Conservation (phyloP, 2,329 filamentous ascomycete species). For the Hirsutella rhossiliensis region DNA sequence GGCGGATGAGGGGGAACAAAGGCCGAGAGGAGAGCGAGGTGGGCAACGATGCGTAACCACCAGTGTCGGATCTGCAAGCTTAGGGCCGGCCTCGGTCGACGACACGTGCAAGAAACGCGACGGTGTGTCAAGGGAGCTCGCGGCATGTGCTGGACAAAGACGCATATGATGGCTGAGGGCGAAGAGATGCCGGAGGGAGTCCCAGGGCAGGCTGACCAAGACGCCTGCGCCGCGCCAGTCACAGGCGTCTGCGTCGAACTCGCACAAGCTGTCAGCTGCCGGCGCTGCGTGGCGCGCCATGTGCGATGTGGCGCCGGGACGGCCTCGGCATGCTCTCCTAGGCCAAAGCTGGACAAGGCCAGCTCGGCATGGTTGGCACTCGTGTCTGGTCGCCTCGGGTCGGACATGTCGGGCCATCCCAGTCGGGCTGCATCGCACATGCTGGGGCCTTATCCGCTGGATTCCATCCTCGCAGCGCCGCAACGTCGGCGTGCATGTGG, state of each 20-base stretch:
- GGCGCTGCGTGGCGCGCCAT: neutral
- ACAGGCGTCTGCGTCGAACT: neutral
- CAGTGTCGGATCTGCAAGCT: no score
- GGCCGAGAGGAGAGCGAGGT: no score
- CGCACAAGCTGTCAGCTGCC: neutral
- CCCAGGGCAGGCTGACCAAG: no score
- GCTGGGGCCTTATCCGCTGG: neutral
- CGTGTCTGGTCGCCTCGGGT: neutral
- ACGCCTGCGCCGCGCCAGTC: neutral
- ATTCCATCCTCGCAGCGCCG: neutral
- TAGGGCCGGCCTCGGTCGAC: no score
- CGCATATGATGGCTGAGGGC: no score
- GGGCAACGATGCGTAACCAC: no score
- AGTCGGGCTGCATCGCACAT: neutral
- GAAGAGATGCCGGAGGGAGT: no score
- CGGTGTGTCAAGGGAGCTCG: no score
- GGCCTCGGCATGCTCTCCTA: constrained; percentile 1
- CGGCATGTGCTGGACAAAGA: no score
- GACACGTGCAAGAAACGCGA: no score
- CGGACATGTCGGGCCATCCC: neutral
- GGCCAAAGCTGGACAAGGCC: neutral
- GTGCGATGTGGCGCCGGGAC: constrained; percentile 1
- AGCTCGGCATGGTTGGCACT: neutral
- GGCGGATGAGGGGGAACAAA: no score
- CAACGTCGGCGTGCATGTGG: neutral